Evolutionary conservation across 1,284 basidiomycete species (phyloP).

Genomic region (Trametes polyzona): DNA sequence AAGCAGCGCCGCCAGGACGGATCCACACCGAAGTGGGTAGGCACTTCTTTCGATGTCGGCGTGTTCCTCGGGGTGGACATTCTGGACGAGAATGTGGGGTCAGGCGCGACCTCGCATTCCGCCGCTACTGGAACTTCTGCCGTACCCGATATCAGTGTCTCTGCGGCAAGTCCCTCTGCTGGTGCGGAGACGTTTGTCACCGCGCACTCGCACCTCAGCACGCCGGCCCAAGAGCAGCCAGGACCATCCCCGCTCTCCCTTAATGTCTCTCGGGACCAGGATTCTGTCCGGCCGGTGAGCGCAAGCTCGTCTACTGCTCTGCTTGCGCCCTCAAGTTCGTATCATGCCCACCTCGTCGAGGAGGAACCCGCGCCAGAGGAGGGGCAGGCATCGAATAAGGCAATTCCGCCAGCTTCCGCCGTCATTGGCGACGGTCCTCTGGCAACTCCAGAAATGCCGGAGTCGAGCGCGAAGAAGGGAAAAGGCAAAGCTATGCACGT

Average conservation of each 20-base stretch:
- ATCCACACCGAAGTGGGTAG: constrained; percentile 58
- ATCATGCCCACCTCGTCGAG: neutral
- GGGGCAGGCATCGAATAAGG: neutral
- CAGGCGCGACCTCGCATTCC: constrained; percentile 18
- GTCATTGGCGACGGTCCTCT: neutral
- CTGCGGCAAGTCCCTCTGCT: constrained; percentile 10
- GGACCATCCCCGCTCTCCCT: neutral
- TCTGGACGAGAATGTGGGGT: constrained; percentile 37
- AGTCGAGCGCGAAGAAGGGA: constrained; percentile 19
- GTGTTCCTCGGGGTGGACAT: constrained; percentile 63
- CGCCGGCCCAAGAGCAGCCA: neutral
- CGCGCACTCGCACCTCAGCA: constrained; percentile 33
- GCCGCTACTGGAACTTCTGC: neutral
- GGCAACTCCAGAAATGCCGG: neutral
- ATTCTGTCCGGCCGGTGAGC: constrained; percentile 7
- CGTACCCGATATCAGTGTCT: neutral
- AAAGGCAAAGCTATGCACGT: constrained; percentile 34
- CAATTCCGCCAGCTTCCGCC: neutral
- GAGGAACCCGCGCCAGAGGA: neutral
- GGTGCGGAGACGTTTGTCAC: constrained; percentile 42
- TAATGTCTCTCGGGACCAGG: constrained; percentile 4
- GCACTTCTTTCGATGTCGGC: constrained; percentile 76
- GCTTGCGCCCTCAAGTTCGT: constrained; percentile 4
- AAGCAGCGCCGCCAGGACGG: constrained; percentile 39
- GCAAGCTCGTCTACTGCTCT: constrained; percentile 25